A percentile compares a stretch with the other conserved stretches of the same genome.
Conservation (phyloP, 192 early-diverging fungal genomes). For the Diversispora eburnea region DNA sequence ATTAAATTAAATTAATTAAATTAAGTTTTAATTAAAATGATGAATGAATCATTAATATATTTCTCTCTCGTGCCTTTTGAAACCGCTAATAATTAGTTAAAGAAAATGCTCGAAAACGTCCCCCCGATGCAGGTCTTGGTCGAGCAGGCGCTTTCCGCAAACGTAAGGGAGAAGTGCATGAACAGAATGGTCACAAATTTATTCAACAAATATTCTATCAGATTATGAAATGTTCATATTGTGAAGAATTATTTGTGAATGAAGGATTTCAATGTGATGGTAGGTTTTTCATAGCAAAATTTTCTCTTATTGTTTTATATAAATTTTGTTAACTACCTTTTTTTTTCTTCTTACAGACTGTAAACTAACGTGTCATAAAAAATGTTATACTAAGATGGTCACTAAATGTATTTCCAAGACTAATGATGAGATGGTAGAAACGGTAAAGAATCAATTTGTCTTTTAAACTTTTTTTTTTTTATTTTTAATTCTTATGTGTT, state of each 20-base stretch:
- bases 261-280: conserved; percentile 91
- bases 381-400: conserved; percentile 80
- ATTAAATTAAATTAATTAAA: background rate
- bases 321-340: conserved; percentile 12
- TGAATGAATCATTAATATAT: background rate
- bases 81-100: conserved; percentile 50
- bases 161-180: conserved; percentile 76
- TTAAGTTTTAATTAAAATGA: conserved; percentile 1
- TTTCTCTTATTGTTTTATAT: background rate
- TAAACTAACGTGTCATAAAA: conserved; percentile 90
- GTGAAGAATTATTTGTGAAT: conserved; percentile 90
- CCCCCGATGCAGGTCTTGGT: conserved; percentile 57
- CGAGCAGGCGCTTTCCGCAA: conserved; percentile 76
- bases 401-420: conserved; percentile 83
- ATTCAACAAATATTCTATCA: conserved; percentile 87
- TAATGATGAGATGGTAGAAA: conserved; percentile 51
- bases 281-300: conserved; percentile 28
- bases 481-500: background rate
- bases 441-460: background rate
- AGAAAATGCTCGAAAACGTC: conserved; percentile 48
- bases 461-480: background rate
- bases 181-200: conserved; percentile 94
- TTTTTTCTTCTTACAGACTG: conserved; percentile 58
- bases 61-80: no score
- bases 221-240: conserved; percentile 97